Evolutionary conservation across 2,329 filamentous ascomycete genomes (phyloP).

Genomic region (Neonectria magnoliae): DNA sequence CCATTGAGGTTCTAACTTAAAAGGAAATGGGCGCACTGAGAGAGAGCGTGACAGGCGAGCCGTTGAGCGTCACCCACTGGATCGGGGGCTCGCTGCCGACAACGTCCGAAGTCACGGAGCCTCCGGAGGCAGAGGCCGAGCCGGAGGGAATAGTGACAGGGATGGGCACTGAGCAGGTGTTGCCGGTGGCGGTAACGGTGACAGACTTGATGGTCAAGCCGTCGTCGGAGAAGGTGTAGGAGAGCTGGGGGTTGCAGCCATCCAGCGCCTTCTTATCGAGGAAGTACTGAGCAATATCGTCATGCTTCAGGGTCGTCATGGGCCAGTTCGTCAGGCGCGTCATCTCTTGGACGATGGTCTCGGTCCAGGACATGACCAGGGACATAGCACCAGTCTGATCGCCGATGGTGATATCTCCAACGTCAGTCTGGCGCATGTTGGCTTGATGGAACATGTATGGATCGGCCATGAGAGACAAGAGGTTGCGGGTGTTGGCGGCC

Average conservation of each 20-base stretch:
- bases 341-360: conserved; percentile 31
- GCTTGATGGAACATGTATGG: conserved; percentile 37
- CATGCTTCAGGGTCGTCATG: conserved; percentile 28
- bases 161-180: conserved; percentile 23
- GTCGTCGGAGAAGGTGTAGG: conserved; percentile 23
- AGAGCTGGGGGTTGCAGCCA: conserved; percentile 23
- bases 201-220: conserved; percentile 18
- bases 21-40: conserved; percentile 10
- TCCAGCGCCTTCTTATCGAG: conserved; percentile 27
- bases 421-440: conserved; percentile 26
- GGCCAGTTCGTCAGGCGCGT: conserved; percentile 32
- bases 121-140: conserved; percentile 15
- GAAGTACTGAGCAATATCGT: conserved; percentile 30
- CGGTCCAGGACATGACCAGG: conserved; percentile 29
- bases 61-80: conserved; percentile 28
- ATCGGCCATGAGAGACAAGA: conserved; percentile 25
- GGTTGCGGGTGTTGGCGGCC: conserved; percentile 23
- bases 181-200: conserved; percentile 22
- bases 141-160: conserved; percentile 26
- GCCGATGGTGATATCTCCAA: conserved; percentile 25
- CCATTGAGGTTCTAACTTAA: background rate
- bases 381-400: conserved; percentile 29
- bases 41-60: conserved; percentile 23
- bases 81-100: conserved; percentile 31
- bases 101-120: conserved; percentile 8